These are phyloP conservation scores for Zygotorulaspora sp. DNA, from an alignment of 805 yeast genomes.

Conservation along the genomic window DNA sequence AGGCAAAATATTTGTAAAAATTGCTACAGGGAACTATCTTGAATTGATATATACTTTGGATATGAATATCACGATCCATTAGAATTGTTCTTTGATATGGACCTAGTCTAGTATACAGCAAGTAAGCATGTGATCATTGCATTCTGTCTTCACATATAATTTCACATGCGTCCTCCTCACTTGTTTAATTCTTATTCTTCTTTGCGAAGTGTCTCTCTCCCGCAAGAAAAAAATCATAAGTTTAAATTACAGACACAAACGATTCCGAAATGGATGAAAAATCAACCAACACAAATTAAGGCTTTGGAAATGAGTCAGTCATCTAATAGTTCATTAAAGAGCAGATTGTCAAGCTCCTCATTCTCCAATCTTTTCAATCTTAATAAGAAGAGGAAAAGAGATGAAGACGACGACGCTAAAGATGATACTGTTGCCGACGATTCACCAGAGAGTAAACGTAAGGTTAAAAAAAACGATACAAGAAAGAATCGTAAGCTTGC, in stretches of 20 bases:
- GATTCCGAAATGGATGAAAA: neutral
- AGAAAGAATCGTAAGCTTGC: constrained; percentile 20
- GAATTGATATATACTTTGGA: no score
- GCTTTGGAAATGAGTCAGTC: constrained; percentile 4
- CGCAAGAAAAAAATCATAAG: neutral
- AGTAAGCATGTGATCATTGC: no score
- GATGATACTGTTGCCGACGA: constrained; percentile 25
- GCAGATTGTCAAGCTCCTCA: constrained; percentile 30
- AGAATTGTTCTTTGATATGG: no score
- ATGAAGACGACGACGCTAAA: constrained; percentile 29
- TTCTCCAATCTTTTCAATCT: constrained; percentile 34
- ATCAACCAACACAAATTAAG: neutral
- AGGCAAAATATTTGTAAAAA: no score
- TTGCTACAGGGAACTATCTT: no score
- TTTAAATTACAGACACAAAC: neutral
- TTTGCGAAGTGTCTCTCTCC: no score
- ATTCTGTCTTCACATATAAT: no score
- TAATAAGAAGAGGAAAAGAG: constrained; percentile 23
- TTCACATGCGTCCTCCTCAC: no score
- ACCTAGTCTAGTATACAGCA: no score
- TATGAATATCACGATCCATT: no score
- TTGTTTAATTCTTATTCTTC: no score
- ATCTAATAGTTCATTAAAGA: constrained; percentile 21
- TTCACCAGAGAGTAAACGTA: constrained; percentile 7
- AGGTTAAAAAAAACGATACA: neutral